Base-by-base conservation (phyloP, 164 flowering plant genomes). In the Buxus sempervirens region DNA sequence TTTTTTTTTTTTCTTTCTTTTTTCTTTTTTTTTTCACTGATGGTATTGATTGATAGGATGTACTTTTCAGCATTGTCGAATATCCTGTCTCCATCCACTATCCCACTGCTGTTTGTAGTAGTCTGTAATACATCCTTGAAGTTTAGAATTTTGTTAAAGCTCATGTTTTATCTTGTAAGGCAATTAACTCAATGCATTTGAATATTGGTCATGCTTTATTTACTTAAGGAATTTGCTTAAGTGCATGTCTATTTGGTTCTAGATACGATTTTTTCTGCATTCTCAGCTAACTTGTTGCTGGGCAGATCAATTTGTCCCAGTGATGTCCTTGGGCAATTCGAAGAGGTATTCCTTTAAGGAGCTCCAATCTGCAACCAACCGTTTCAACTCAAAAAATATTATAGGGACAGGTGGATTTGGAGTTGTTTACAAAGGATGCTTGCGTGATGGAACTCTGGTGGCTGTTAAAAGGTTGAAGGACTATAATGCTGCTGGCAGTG, bases 381-480 rank as follows among this genome's bases (percentile, higher is more conserved):
- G 87, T 80, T 90, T 90, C 79, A 88, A 72, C 75, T 42, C 86
- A 16, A 90, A 87, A 76, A 85, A 88, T 68, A 88, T 90, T 58
- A 64, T 90, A 19, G 96, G 94, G 59, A 84, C 81, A 65, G 96
- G 94, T 54, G 96, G 96, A 28, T 90, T 82, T 72, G 96, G 96
- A 51, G 84, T 86, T 70, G 96, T 90, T 23, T 90, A 87, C 78
- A 90, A 82, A 66, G 96, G 96, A 51, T 72, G 78, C 82, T 75
- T 90, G 75, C 84, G 76, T 67, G 90, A 88, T 76, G 89, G 91
- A 16, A 76, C 84, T 62, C 16, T 84, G 26, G 88, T 90, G 56
- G 96, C 96, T 36, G 94, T 87, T 25, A 90, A 90, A 79, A 82
- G 94, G 75, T 72, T 90, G 60, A 88, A 83, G 75, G 96, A 88